Evolutionary conservation across 768 basidiomycete species (phyloP).

Genomic region (Trichaptum fuscoviolaceum): DNA sequence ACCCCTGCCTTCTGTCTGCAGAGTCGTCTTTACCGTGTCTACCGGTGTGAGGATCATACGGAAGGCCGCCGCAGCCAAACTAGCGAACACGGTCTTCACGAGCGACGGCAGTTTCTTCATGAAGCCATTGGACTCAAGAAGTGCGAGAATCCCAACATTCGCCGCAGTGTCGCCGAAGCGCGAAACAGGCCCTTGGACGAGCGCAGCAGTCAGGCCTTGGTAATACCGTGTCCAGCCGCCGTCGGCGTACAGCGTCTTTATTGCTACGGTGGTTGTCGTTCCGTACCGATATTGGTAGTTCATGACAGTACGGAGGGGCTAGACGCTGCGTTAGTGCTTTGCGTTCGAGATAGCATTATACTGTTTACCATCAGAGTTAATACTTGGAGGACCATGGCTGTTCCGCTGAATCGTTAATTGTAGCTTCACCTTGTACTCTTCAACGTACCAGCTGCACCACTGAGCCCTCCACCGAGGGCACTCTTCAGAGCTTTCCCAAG

Average conservation of each 20-base stretch:
- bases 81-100: slow-evolving; percentile 77
- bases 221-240: slow-evolving; percentile 86
- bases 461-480: slow-evolving; percentile 86
- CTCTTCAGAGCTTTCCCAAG: slow-evolving; percentile 66
- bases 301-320: slow-evolving; percentile 96
- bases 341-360: background rate
- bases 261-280: slow-evolving; percentile 62
- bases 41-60: slow-evolving; percentile 90
- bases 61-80: slow-evolving; percentile 74
- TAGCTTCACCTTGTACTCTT: slow-evolving; percentile 10
- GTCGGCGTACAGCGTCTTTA: slow-evolving; percentile 62
- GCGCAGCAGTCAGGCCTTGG: slow-evolving; percentile 79
- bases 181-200: slow-evolving; percentile 77
- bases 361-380: slow-evolving; percentile 66
- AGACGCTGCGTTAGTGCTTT: background rate
- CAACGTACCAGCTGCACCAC: slow-evolving; percentile 69
- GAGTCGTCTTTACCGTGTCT: slow-evolving; percentile 91
- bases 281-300: slow-evolving; percentile 94
- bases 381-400: slow-evolving; percentile 94
- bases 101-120: slow-evolving; percentile 56
- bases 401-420: slow-evolving; percentile 8
- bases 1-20: slow-evolving; percentile 82
- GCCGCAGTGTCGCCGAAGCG: slow-evolving; percentile 96
- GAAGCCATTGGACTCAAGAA: slow-evolving; percentile 72
- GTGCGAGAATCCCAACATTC: slow-evolving; percentile 85